Percentiles rank a stretch among this genome's conserved stretches.
Conservation (phyloP, 2,329 filamentous ascomycete species). For the Aureobasidium uvarum region DNA sequence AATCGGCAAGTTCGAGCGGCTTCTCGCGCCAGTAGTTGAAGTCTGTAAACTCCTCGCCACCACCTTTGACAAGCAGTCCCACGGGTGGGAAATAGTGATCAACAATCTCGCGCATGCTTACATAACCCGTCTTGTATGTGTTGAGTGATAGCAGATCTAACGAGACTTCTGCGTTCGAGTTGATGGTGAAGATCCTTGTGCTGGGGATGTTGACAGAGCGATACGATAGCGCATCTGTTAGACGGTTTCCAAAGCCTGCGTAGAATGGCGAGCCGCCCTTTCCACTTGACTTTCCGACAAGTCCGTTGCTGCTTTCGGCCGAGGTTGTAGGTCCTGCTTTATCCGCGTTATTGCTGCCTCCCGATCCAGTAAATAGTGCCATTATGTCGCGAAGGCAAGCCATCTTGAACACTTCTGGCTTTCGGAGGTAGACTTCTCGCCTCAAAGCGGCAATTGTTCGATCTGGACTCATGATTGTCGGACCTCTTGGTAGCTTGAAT, state of each 20-base stretch:
- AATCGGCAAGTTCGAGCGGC: conserved; percentile 81
- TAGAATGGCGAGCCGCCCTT: conserved; percentile 69
- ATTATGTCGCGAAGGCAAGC: conserved; percentile 93
- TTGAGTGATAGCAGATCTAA: conserved; percentile 87
- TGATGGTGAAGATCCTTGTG: conserved; percentile 96
- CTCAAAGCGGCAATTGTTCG: conserved; percentile 89
- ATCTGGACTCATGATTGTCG: conserved; percentile 93
- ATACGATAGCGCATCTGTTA: conserved; percentile 95
- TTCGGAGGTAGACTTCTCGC: conserved; percentile 89
- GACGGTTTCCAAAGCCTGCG: conserved; percentile 91
- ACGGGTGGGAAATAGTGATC: conserved; percentile 98
- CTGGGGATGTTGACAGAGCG: conserved; percentile 93
- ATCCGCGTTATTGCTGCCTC: conserved; percentile 35
- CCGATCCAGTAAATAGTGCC: conserved; percentile 64
- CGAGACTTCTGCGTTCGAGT: conserved; percentile 93
- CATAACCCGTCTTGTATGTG: conserved; percentile 94
- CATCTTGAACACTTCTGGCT: conserved; percentile 99
- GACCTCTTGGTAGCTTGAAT: conserved; percentile 80
- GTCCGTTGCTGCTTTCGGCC: conserved; percentile 3
- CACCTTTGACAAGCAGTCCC: conserved; percentile 78
- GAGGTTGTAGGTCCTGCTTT: conserved; percentile 20
- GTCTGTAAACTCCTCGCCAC: conserved; percentile 93
- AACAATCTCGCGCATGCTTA: conserved; percentile 94
- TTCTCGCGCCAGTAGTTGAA: conserved; percentile 94
- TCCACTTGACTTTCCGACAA: conserved; percentile 29